Evolutionary conservation across 2,329 filamentous ascomycete species (phyloP).

Genomic region (Cladosporium austrohemisphaericum): DNA sequence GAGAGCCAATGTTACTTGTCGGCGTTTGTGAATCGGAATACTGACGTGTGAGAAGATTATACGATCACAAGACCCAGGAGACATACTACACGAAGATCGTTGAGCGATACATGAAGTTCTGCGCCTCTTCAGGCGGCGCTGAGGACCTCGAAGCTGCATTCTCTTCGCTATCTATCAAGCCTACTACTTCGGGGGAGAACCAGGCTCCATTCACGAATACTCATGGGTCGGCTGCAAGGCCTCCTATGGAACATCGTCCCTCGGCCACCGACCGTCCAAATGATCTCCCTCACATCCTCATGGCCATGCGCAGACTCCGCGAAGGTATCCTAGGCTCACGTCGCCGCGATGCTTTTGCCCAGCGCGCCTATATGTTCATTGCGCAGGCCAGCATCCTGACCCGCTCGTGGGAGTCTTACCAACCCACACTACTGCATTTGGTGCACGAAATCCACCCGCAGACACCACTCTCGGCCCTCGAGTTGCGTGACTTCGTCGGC

Average conservation of each 20-base stretch:
- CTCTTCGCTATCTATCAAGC: conserved; percentile 54
- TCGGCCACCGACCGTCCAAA: conserved; percentile 47
- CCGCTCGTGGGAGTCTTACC: conserved; percentile 81
- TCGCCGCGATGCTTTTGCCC: conserved; percentile 74
- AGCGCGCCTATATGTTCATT: conserved; percentile 88
- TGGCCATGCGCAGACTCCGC: conserved; percentile 84
- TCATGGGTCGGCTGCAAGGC: not conserved
- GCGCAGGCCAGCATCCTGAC: conserved; percentile 79
- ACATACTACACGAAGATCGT: conserved; percentile 83
- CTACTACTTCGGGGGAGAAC: not conserved
- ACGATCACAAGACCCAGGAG: conserved; percentile 73
- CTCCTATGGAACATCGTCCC: conserved; percentile 22
- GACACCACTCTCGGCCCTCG: conserved; percentile 63
- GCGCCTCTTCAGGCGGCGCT: conserved; percentile 66
- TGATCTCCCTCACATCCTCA: conserved; percentile 69
- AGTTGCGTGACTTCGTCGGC: conserved; percentile 72
- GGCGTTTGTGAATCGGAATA: no score
- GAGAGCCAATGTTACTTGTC: no score
- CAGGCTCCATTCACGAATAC: not conserved
- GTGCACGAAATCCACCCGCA: conserved; percentile 66
- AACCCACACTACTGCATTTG: conserved; percentile 78
- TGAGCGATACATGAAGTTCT: conserved; percentile 85
- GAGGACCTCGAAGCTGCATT: conserved; percentile 74
- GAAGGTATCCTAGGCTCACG: conserved; percentile 81
- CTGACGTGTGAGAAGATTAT: no score